Conservation (phyloP, 2,329 filamentous ascomycete species). For the Fusarium sterilihyphosum region DNA sequence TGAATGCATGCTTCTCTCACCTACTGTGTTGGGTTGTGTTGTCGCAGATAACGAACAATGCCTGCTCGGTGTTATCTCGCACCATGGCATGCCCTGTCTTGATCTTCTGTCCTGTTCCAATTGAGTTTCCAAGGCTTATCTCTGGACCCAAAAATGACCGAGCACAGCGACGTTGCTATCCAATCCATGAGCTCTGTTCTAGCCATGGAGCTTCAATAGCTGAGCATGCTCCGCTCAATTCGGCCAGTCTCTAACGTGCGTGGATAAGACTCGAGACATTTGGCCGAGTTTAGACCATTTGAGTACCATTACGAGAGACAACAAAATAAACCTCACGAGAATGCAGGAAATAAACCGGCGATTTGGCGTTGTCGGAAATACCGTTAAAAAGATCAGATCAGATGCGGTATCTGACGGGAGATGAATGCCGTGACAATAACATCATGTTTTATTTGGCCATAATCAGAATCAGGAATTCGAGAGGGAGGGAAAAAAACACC, state of each 20-base stretch:
- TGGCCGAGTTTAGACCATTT: slow-evolving; percentile 29
- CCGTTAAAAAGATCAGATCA: slow-evolving; percentile 16
- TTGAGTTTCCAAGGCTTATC: slow-evolving; percentile 25
- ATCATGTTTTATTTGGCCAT: slow-evolving; percentile 15
- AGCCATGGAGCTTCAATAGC: slow-evolving; percentile 2
- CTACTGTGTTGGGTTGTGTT: neutral
- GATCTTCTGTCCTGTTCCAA: slow-evolving; percentile 15
- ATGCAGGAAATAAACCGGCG: neutral
- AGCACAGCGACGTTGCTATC: neutral
- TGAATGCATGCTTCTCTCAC: neutral
- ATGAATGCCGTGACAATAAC: slow-evolving; percentile 22
- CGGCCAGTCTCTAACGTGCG: slow-evolving; percentile 16
- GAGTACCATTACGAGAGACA: slow-evolving; percentile 4
- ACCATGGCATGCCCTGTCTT: slow-evolving; percentile 1
- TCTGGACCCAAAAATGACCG: slow-evolving; percentile 12
- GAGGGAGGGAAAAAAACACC: neutral
- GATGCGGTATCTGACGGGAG: slow-evolving; percentile 14
- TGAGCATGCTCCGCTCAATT: slow-evolving; percentile 18
- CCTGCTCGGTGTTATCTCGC: slow-evolving; percentile 23
- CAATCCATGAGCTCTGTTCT: slow-evolving; percentile 9
- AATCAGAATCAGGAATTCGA: neutral
- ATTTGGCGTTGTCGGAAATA: neutral
- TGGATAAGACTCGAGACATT: slow-evolving; percentile 21
- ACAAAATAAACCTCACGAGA: neutral
- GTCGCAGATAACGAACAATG: slow-evolving; percentile 3